Evolutionary conservation across 768 basidiomycete genomes (phyloP).

Genomic region (Kwoniella dejecticola): DNA sequence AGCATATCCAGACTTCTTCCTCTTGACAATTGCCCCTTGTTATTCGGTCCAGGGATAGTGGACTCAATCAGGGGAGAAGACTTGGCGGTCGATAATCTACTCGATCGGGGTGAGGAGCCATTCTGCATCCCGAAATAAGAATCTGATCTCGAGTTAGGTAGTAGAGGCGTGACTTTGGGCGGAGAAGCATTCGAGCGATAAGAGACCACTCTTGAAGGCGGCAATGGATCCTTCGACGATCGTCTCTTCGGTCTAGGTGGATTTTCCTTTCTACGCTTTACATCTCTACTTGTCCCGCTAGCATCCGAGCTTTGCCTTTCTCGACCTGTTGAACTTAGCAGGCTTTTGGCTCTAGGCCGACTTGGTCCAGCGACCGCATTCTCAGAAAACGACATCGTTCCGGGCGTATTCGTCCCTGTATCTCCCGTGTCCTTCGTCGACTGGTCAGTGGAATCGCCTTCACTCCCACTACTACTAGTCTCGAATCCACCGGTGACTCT

Average conservation of each 20-base stretch:
- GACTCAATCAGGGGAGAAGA: slow-evolving; percentile 9
- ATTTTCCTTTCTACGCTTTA: slow-evolving; percentile 3
- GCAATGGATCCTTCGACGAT: slow-evolving; percentile 2
- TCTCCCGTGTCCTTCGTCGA: slow-evolving; percentile 8
- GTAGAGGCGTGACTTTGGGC: neutral
- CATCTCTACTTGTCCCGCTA: slow-evolving; percentile 15
- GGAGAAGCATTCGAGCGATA: slow-evolving; percentile 7
- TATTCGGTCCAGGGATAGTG: slow-evolving; percentile 7
- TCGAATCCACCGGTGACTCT: slow-evolving; percentile 43
- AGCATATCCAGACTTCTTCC: slow-evolving; percentile 9
- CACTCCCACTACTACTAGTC: slow-evolving; percentile 23
- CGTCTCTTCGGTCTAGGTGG: neutral
- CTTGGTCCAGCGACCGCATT: slow-evolving; percentile 13
- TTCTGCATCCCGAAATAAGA: slow-evolving; percentile 14
- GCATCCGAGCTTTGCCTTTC: slow-evolving; percentile 18
- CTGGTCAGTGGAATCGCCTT: slow-evolving; percentile 8
- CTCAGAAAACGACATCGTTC: slow-evolving; percentile 9
- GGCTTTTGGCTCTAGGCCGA: slow-evolving; percentile 16
- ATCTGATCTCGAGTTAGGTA: slow-evolving; percentile 26
- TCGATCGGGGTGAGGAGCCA: slow-evolving; percentile 5
- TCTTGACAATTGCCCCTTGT: slow-evolving; percentile 13
- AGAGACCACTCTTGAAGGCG: slow-evolving; percentile 1
- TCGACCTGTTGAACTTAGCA: slow-evolving; percentile 3
- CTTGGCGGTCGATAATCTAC: neutral
- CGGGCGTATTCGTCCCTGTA: slow-evolving; percentile 5